phyloP scores from a whole-genome alignment of 1,139 yeast species.

The Diutina pseudorugosa region DNA sequence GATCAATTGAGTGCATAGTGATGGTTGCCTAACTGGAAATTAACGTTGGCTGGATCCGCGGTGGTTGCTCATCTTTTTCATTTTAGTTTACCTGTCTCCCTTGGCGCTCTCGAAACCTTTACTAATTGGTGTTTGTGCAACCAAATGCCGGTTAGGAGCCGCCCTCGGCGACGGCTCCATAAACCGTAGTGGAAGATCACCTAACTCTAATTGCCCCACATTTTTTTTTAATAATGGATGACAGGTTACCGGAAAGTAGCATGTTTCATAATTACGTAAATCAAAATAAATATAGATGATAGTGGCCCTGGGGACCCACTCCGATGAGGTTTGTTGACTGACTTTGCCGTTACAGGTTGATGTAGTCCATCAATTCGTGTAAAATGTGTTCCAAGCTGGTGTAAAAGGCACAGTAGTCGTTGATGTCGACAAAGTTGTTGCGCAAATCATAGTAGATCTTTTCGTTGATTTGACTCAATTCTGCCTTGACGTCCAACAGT shows the following conservation, averaged over 20 bases:
- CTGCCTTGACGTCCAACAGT: slow-evolving; percentile 8
- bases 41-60: too few species aligned
- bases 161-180: too few species aligned
- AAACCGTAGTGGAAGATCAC: too few species aligned
- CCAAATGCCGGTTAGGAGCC: neutral
- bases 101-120: too few species aligned
- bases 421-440: slow-evolving; percentile 33
- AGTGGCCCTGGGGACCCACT: neutral
- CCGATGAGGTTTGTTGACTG: too few species aligned
- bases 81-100: too few species aligned
- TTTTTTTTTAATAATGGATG: too few species aligned
- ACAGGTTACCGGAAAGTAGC: neutral
- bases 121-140: neutral
- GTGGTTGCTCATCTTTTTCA: neutral
- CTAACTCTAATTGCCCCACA: too few species aligned
- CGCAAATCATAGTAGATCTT: slow-evolving; percentile 30
- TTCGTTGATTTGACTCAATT: slow-evolving; percentile 23
- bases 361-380: slow-evolving; percentile 26
- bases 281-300: too few species aligned
- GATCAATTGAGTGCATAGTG: too few species aligned
- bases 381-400: slow-evolving; percentile 29
- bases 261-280: neutral
- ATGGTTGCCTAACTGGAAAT: neutral
- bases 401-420: slow-evolving; percentile 35
- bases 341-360: neutral